phyloP scores from a whole-genome alignment of 2,329 filamentous ascomycete genomes.

The Periconia macrospinosa region DNA sequence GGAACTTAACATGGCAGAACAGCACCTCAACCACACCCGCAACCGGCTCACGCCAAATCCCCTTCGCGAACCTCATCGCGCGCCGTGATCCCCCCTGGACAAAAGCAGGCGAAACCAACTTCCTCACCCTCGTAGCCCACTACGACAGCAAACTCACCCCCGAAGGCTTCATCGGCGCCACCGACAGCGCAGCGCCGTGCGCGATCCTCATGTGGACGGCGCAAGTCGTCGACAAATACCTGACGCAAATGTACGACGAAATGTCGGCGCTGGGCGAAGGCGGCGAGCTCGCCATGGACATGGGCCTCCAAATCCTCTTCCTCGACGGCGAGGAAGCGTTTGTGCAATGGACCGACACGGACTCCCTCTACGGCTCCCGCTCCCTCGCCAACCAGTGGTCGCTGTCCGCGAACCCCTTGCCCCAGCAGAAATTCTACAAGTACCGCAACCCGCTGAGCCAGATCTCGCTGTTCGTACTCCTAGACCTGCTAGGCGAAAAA shows the following conservation, averaged over 20 bases:
- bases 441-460: conserved; percentile 74
- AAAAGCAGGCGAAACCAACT: conserved; percentile 70
- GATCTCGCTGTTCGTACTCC: conserved; percentile 86
- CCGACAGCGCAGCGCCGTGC: conserved; percentile 90
- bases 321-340: conserved; percentile 97
- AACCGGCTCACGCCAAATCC: conserved; percentile 69
- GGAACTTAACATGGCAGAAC: conserved; percentile 84
- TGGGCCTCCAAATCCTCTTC: conserved; percentile 85
- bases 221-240: conserved; percentile 73
- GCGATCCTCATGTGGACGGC: conserved; percentile 90
- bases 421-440: conserved; percentile 62
- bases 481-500: conserved; percentile 79
- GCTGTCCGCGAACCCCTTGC: conserved; percentile 62
- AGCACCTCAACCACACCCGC: conserved; percentile 82
- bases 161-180: conserved; percentile 87
- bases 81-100: conserved; percentile 86
- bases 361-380: conserved; percentile 84
- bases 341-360: conserved; percentile 72
- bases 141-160: conserved; percentile 86
- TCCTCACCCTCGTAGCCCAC: conserved; percentile 87
- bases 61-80: conserved; percentile 85
- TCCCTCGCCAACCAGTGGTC: conserved; percentile 85
- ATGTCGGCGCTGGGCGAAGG: conserved; percentile 62
- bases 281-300: conserved; percentile 67
- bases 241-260: conserved; percentile 79